Base-by-base conservation (phyloP, 495 filamentous ascomycete species). In the Penicillium flavigenum region DNA sequence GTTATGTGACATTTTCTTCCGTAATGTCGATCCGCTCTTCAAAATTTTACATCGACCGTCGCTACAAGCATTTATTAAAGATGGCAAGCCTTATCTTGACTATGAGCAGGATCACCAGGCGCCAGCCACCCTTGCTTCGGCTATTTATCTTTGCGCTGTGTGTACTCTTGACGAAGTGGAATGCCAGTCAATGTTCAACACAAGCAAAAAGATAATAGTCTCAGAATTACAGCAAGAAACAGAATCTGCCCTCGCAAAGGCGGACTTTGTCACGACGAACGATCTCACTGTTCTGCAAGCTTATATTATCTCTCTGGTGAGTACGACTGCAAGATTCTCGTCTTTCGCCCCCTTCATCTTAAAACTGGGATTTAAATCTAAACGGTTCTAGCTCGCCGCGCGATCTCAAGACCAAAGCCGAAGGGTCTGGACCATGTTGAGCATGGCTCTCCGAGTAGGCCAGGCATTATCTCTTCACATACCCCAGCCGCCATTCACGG, bases 401-500 rank as follows among this genome's bases (percentile, higher is more conserved):
- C 62, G 73, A 60, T 58, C 69, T 51, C 62, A 80, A 73, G 65
- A 74, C 34, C 68, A 70, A 56, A 70, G 64, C 53, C 65, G 72
- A 51, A 66, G 72, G 47, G 63, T 71, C n/a, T 84, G 81, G 81
- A 84, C 81, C 47, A 75, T 90, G 63, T 79, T 86, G 2, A 83
- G 84, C 20, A 80, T 91, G 44, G 85, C 82, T 0, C 80, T 90
- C 5, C 80, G 88, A 47, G 82, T 89, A 24, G 86, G 81, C 2
- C 86, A 89, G 64, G 81, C 85, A 10, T 70, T 89, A 22, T 86
- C 81, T 20, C 78, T 90, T 24, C 85, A 91, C 55, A 73, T 71
- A 20, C 31, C 63, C 6, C 60, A 67, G 3, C 71, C 73, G 4
- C 68, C 73, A 16, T 76, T 75, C 19, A 51, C 63, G 0, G 61